Evolutionary conservation across 768 basidiomycete genomes (phyloP).

Genomic region (Melanogaster broomeanus): DNA sequence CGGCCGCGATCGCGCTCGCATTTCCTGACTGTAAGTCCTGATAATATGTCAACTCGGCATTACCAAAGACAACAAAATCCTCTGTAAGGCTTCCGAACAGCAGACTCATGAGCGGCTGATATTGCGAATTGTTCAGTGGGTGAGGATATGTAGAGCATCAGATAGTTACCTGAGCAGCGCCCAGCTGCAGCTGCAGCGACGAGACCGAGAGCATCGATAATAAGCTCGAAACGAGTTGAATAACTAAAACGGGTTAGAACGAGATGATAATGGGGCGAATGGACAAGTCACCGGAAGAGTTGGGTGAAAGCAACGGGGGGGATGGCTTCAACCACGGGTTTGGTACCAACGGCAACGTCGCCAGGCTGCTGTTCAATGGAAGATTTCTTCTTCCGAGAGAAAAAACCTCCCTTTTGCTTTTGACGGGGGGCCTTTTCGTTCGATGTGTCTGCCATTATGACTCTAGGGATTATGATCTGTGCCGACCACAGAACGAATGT

Average conservation of each 20-base stretch:
- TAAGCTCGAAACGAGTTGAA: conserved; percentile 68
- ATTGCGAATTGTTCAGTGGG: neutral
- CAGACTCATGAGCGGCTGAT: conserved; percentile 74
- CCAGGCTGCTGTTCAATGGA: conserved; percentile 18
- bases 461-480: no score
- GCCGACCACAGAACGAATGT: no score
- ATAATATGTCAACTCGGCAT: conserved; percentile 10
- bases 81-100: conserved; percentile 84
- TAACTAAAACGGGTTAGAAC: conserved; percentile 49
- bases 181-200: conserved; percentile 73
- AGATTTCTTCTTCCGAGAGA: conserved; percentile 37
- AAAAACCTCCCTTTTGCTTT: conserved; percentile 39
- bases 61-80: conserved; percentile 64
- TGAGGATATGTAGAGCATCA: neutral
- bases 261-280: neutral
- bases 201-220: conserved; percentile 70
- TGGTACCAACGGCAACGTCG: conserved; percentile 6
- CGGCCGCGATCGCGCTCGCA: conserved; percentile 28
- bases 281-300: conserved; percentile 46
- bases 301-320: conserved; percentile 43
- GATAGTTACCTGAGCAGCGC: conserved; percentile 69
- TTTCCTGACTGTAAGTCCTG: conserved; percentile 14
- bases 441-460: no score
- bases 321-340: conserved; percentile 30
- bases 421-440: no score